Conservation (phyloP, 2,329 filamentous ascomycete species). For the Aspergillus neotritici region DNA sequence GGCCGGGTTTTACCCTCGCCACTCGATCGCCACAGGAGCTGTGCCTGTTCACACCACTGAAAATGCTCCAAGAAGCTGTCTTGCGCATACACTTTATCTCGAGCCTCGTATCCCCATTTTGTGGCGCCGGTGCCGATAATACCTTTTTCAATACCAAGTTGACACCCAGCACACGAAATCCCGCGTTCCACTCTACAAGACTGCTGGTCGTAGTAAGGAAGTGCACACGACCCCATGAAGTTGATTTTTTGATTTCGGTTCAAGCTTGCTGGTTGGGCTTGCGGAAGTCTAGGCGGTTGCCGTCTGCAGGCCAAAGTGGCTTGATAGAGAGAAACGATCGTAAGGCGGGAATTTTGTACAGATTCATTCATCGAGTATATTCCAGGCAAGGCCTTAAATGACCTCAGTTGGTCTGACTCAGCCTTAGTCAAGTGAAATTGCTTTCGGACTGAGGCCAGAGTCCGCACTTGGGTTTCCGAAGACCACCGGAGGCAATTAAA, state of each 20-base stretch:
- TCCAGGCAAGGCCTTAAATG: constrained; percentile 12
- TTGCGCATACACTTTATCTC: too few relatives aligned
- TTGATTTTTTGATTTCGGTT: constrained; percentile 10
- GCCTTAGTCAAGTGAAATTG: constrained; percentile 7
- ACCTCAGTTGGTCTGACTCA: constrained; percentile 6
- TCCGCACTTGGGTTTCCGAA: constrained; percentile 10
- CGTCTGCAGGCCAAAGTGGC: constrained; percentile 7
- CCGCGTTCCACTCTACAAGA: not conserved
- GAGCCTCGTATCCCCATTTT: too few relatives aligned
- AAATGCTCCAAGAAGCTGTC: too few relatives aligned
- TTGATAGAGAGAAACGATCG: constrained; percentile 11
- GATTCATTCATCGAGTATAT: constrained; percentile 13
- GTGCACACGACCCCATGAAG: constrained; percentile 13
- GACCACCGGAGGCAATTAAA: constrained; percentile 9
- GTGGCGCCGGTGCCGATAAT: too few relatives aligned
- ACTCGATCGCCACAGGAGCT: constrained; percentile 4
- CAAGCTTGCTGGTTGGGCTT: constrained; percentile 2
- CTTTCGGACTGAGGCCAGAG: constrained; percentile 10
- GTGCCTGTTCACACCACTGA: too few relatives aligned
- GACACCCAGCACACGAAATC: too few relatives aligned
- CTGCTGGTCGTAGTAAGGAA: constrained; percentile 12
- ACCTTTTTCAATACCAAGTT: too few relatives aligned
- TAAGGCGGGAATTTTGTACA: constrained; percentile 7
- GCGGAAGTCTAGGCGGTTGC: constrained; percentile 3
- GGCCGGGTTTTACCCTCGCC: constrained; percentile 6